Percentiles rank a stretch among this genome's conserved stretches.
phyloP scores from a whole-genome alignment of 169 alveolate genomes.

The Eimeria falciformis region DNA sequence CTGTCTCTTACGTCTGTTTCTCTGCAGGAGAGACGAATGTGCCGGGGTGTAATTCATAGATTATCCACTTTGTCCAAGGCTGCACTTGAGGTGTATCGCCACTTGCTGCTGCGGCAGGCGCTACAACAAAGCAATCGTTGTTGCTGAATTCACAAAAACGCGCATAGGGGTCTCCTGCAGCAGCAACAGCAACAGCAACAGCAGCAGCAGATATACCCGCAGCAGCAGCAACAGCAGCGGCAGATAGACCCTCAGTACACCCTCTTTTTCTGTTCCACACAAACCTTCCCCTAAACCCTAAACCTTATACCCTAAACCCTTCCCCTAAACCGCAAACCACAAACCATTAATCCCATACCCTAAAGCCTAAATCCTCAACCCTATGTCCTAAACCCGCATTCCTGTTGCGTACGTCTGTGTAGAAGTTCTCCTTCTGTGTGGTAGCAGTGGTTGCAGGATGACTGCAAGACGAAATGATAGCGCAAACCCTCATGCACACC shows the following conservation, averaged over 20 bases:
- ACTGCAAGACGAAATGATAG: not conserved
- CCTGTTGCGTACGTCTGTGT: not conserved
- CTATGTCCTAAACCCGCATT: not conserved
- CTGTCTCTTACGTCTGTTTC: not conserved
- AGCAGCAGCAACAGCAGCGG: constrained; percentile 12
- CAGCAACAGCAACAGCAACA: constrained; percentile 10
- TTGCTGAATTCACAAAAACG: constrained; percentile 29
- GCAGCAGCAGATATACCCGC: not conserved
- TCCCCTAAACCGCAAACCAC: not conserved
- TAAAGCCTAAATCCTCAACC: not conserved
- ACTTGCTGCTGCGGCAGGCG: constrained; percentile 25
- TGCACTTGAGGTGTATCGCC: not conserved
- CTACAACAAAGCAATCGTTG: constrained; percentile 24
- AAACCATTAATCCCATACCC: not conserved
- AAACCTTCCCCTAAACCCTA: not conserved
- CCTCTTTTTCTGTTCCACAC: not conserved
- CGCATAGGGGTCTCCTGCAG: constrained; percentile 52
- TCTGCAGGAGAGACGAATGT: constrained; percentile 12
- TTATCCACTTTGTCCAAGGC: constrained; percentile 21
- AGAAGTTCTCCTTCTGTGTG: not conserved
- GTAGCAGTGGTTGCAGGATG: not conserved
- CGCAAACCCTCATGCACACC: not conserved
- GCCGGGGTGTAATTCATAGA: constrained; percentile 65
- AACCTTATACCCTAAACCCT: not conserved
- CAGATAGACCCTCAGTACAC: not conserved